Conservation (phyloP, 2,329 filamentous ascomycete genomes). For the Penicillium corylophilum region DNA sequence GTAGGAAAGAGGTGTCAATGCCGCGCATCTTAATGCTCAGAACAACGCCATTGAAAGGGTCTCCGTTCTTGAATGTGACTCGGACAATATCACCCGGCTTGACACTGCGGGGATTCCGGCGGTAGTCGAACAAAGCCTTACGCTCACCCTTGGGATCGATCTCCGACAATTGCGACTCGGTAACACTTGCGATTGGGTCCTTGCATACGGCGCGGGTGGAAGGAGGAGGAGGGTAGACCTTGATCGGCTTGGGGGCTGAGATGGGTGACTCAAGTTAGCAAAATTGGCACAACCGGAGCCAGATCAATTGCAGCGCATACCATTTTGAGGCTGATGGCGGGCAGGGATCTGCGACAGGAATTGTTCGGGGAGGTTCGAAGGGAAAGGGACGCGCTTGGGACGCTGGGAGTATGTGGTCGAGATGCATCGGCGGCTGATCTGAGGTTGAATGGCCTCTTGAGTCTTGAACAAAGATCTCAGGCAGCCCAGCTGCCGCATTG, state of each 20-base stretch:
- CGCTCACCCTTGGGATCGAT: constrained; percentile 86
- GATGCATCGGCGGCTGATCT: constrained; percentile 49
- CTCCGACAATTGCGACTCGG: constrained; percentile 64
- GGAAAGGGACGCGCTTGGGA: constrained; percentile 41
- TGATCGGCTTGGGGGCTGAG: constrained; percentile 50
- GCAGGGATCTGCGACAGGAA: constrained; percentile 45
- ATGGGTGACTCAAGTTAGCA: not conserved
- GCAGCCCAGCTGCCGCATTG: constrained; percentile 67
- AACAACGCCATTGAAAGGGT: constrained; percentile 87
- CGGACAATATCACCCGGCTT: constrained; percentile 88
- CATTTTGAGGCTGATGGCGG: constrained; percentile 37
- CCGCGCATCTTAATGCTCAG: constrained; percentile 85
- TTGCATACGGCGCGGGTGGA: constrained; percentile 40
- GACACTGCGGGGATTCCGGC: constrained; percentile 72
- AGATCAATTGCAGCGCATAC: constrained; percentile 24
- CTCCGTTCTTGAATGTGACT: constrained; percentile 77
- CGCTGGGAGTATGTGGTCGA: constrained; percentile 49
- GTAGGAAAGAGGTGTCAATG: constrained; percentile 80
- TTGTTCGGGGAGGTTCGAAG: constrained; percentile 41
- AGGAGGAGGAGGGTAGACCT: constrained; percentile 52
- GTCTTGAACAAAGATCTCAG: constrained; percentile 60
- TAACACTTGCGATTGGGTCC: constrained; percentile 68
- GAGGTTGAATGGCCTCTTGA: constrained; percentile 57
- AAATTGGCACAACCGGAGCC: not conserved
- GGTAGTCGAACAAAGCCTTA: constrained; percentile 72